Conservation (phyloP, 495 filamentous ascomycete genomes). For the Saxophila tyrrhenica region DNA sequence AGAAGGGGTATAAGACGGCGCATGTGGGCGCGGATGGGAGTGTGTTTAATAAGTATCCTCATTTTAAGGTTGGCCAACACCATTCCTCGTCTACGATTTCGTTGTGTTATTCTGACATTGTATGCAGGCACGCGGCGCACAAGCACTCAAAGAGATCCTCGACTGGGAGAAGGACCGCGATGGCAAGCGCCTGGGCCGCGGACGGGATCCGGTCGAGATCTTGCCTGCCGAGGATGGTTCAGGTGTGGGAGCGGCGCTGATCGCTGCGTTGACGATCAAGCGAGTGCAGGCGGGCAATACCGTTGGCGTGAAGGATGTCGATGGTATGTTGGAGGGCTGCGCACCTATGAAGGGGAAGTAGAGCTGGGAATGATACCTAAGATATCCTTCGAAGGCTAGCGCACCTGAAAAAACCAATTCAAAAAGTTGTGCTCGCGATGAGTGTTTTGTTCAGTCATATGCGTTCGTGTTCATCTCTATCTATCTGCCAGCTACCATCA, state of each 20-base stretch:
- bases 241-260: conserved; percentile 91
- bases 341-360: conserved; percentile 4
- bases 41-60: conserved; percentile 96
- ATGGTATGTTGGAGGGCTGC: conserved; percentile 27
- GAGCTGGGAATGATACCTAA: background rate
- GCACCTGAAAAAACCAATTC: background rate
- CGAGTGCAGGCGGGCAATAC: conserved; percentile 65
- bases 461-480: too few relatives aligned
- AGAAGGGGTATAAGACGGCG: conserved; percentile 78
- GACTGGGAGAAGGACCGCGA: conserved; percentile 67
- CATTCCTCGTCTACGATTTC: too few relatives aligned
- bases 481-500: too few relatives aligned
- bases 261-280: conserved; percentile 87
- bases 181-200: conserved; percentile 39
- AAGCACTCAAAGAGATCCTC: conserved; percentile 83
- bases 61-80: conserved; percentile 57
- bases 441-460: too few relatives aligned
- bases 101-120: background rate
- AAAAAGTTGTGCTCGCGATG: too few relatives aligned
- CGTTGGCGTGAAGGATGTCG: conserved; percentile 65
- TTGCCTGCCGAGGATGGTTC: conserved; percentile 84
- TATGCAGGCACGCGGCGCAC: conserved; percentile 56
- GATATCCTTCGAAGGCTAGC: background rate
- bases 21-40: conserved; percentile 93
- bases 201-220: conserved; percentile 66